Base-by-base conservation (phyloP, 75 land plant genomes). In the Pinus albicaulis region DNA sequence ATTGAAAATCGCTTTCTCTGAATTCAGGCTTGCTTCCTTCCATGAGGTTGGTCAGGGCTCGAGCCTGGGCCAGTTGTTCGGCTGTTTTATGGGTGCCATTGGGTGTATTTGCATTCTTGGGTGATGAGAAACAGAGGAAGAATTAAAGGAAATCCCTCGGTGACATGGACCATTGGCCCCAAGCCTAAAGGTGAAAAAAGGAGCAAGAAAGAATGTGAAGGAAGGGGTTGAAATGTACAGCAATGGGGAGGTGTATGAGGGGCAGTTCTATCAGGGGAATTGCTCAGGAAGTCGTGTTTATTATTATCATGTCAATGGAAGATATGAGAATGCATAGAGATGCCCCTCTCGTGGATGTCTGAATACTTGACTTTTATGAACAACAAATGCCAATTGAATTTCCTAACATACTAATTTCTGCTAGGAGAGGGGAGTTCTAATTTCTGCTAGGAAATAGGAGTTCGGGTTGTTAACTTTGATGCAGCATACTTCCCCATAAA, bases 221-320 rank as follows among this genome's bases (percentile, higher is more conserved):
- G 92, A 76, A 95, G 93, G 93, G 13, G 89, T 95, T 53, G 91
- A 95, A 76, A 80, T 83, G 17, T 92, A 90, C 81, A 90, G 89
- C 77, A 95, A 92, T 78, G 95, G 98, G 15, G 98, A 95, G 68
- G 81, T 80, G 59, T 95, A 95, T 77, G 98, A 95, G 58, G 98
- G 86, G 25, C 83, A 84, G 48, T 84, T 84, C 26, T 66, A 77
- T 34, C 83, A 78, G 57, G 86, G 86, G 7, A 60, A 75, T 2
- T 84, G 63, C 68, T 84, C 86, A 7, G 76, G 86, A 20, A 81
- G 83, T 77, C 83, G 86, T 28, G 86, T 84, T 20, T 77, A 81
- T 55, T 84, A 84, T 57, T 84, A 77, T 41, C 77, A 84, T 76
- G 76, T 77, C 31, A 84, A 83, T 74, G 86, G 86, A 16, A 72